Base-by-base conservation (phyloP, 306 rosid species). In the Cucurbita maxima region DNA sequence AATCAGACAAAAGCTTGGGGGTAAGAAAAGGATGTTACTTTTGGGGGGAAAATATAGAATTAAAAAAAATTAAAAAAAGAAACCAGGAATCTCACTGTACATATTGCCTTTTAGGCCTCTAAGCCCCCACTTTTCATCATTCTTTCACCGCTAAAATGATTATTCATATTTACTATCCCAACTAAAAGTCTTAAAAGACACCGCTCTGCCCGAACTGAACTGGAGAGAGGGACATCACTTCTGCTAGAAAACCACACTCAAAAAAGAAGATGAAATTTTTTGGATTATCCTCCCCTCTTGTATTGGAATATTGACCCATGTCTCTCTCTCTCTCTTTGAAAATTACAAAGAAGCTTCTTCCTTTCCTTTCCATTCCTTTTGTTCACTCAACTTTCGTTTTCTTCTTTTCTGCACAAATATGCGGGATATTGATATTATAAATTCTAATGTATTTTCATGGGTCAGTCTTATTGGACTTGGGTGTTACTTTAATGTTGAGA, bases 1-100 rank as follows among this genome's bases (percentile, higher is more conserved):
- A 84, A 93, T 87, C 91, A 87, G 92, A 90, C 93, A 90, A 92
- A 84, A 87, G 96, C 91, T 88, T 84, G 40, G 50, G 61, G 40
- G 20, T 45, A 72, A 38, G 52, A 55, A 72, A 72, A 72, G 52
- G 92, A 85, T 83, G 84, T 73, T 84, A 84, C 87, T 83, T 89
- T 87, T 76, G 81, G 56, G 73, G 55, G 16, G 10, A 71, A 52
- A 71, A 15, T 30, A 30, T 30, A 30, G 34, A 30, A 30, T 30
- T 30, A 30, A 25, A 51, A 72, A n/a, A 10, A 37, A 77, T 48
- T 77, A 77, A 76, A 84, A 84, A 89, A 91, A 83, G 44, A 77
- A 73, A 79, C 80, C 88, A 87, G 88, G 98, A 90, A 88, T 93
- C 94, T 87, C 85, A 87, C 79, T 80, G 82, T 81, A 70, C 74